phyloP scores from a whole-genome alignment of 225 moss, liverwort and hornwort species.

The Pseudisothecium myosuroides region DNA sequence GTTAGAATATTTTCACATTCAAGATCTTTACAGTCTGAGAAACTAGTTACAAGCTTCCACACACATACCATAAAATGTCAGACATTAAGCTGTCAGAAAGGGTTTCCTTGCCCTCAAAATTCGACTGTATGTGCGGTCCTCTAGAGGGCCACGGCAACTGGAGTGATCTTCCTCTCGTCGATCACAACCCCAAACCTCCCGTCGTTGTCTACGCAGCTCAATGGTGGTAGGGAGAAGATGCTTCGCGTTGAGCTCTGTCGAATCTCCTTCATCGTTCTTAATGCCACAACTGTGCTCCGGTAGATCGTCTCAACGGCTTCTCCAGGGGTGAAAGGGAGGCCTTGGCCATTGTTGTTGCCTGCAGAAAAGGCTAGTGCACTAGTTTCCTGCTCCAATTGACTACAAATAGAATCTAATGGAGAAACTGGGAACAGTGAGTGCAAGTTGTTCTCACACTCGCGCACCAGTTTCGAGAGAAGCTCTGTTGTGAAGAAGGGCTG shows the following conservation, averaged over 20 bases:
- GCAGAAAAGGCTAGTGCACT: neutral
- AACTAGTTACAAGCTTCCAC: conserved; percentile 2
- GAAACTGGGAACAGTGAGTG: conserved; percentile 47
- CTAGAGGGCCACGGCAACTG: conserved; percentile 41
- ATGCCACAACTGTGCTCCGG: conserved; percentile 41
- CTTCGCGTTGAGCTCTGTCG: conserved; percentile 55
- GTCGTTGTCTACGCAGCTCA: conserved; percentile 36
- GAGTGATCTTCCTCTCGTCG: conserved; percentile 35
- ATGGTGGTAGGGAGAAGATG: conserved; percentile 45
- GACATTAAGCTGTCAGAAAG: neutral
- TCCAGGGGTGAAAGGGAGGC: conserved; percentile 25
- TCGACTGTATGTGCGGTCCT: neutral
- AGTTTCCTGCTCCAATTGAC: conserved; percentile 20
- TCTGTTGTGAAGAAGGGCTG: conserved; percentile 63
- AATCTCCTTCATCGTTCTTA: conserved; percentile 48
- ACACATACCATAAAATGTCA: neutral
- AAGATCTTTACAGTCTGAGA: conserved; percentile 13
- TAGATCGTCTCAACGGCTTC: conserved; percentile 59
- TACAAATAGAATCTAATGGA: conserved; percentile 30
- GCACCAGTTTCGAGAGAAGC: conserved; percentile 56
- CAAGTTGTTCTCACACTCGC: conserved; percentile 54
- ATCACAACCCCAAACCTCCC: conserved; percentile 44
- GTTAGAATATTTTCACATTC: conserved; percentile 3
- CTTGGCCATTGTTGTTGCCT: neutral
- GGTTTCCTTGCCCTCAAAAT: neutral